Evolutionary conservation across 805 yeast genomes (phyloP).

Genomic region (Metschnikowia reukaufii): DNA sequence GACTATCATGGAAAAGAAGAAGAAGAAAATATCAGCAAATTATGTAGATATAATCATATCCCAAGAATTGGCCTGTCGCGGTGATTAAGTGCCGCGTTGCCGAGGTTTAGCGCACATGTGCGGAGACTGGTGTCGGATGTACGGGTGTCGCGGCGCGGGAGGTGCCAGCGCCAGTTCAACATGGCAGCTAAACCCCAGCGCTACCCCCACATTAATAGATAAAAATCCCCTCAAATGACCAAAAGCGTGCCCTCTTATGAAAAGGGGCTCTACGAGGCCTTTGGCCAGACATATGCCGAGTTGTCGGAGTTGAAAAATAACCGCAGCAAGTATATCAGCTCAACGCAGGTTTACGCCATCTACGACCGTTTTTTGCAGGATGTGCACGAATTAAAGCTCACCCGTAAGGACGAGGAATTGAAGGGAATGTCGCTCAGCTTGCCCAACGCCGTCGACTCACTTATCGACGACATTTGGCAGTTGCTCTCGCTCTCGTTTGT

Average conservation of each 20-base stretch:
- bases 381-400: conserved; percentile 52
- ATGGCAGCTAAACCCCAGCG: no score
- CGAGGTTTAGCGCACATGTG: no score
- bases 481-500: conserved; percentile 80
- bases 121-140: not conserved
- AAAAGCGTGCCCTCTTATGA: conserved; percentile 37
- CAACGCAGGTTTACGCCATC: conserved; percentile 61
- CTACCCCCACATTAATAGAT: not conserved
- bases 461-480: conserved; percentile 88
- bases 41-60: no score
- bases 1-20: conserved; percentile 4
- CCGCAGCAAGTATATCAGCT: conserved; percentile 61
- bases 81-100: no score
- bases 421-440: conserved; percentile 35
- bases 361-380: conserved; percentile 58
- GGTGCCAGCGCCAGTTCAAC: not conserved
- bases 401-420: conserved; percentile 50
- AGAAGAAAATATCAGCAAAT: not conserved
- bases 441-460: conserved; percentile 63
- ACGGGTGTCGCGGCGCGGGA: conserved; percentile 2
- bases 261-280: conserved; percentile 31
- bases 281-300: conserved; percentile 27
- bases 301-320: conserved; percentile 53
- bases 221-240: conserved; percentile 12
- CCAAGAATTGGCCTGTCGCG: no score